These are phyloP conservation scores for Puccinellia tenuiflora DNA, from an alignment of 176 grass and related monocot genomes.

Conservation along the genomic window DNA sequence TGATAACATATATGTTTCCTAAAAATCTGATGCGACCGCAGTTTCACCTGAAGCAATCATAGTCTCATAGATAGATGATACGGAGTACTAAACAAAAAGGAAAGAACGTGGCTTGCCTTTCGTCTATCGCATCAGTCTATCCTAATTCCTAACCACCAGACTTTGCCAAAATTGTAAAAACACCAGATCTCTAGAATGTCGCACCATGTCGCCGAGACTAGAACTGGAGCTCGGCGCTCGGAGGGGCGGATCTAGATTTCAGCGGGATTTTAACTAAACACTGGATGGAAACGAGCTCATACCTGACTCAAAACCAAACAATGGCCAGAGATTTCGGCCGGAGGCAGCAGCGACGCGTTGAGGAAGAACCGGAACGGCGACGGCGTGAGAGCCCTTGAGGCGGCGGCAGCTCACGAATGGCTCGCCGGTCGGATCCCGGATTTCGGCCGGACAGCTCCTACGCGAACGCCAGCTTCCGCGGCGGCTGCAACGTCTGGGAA, in stretches of 20 bases:
- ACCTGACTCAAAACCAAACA: not conserved
- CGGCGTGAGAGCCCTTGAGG: not conserved
- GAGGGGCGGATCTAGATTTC: not conserved
- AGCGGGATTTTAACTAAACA: not conserved
- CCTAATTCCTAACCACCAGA: slow-evolving; percentile 22
- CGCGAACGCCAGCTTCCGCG: not conserved
- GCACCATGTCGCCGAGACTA: not conserved
- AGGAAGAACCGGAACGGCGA: not conserved
- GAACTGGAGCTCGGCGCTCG: not conserved
- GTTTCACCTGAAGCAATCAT: slow-evolving; percentile 12
- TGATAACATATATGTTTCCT: not conserved
- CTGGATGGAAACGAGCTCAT: not conserved
- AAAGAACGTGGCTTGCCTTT: not conserved
- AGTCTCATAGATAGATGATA: not conserved
- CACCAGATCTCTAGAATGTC: slow-evolving; percentile 19
- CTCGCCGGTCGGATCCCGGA: slow-evolving; percentile 16
- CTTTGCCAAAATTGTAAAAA: not conserved
- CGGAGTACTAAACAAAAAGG: not conserved
- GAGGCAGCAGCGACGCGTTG: not conserved
- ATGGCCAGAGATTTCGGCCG: not conserved
- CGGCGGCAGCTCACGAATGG: not conserved
- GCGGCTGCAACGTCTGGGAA: not conserved
- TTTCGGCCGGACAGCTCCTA: not conserved
- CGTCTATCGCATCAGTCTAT: slow-evolving; percentile 14
- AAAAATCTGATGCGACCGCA: slow-evolving; percentile 1